Evolutionary conservation across 129 eudicot species (phyloP).

Genomic region (Mikania micrantha): DNA sequence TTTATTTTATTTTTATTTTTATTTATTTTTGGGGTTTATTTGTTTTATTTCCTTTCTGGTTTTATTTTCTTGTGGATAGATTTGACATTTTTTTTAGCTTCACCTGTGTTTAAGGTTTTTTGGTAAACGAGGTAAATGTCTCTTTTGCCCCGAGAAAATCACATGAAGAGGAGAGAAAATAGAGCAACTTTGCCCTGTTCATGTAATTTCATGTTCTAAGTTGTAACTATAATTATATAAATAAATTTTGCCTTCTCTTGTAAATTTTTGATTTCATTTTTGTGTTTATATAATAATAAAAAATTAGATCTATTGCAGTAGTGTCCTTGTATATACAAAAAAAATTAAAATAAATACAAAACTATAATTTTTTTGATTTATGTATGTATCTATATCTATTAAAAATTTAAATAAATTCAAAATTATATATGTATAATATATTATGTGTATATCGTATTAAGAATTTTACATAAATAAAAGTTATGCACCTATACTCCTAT

Average conservation of each 20-base stretch:
- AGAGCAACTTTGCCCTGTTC: slow-evolving; percentile 17
- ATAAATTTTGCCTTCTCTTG: background rate
- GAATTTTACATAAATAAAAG: no score
- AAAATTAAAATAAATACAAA: no score
- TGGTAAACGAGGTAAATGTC: slow-evolving; percentile 37
- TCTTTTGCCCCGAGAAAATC: slow-evolving; percentile 31
- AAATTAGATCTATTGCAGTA: no score
- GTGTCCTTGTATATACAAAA: no score
- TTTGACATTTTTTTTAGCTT: slow-evolving; percentile 29
- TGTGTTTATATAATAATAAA: no score
- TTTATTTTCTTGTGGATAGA: slow-evolving; percentile 32
- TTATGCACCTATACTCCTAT: no score
- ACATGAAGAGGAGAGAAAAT: slow-evolving; percentile 19
- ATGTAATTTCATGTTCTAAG: slow-evolving; percentile 17
- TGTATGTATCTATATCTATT: background rate
- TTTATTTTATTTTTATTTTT: background rate
- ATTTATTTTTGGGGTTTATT: no score
- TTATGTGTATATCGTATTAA: no score
- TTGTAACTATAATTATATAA: slow-evolving; percentile 13
- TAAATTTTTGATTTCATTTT: no score
- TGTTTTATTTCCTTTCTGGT: slow-evolving; percentile 4
- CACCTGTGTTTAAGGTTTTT: slow-evolving; percentile 32
- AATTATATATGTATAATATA: background rate
- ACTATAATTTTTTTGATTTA: background rate
- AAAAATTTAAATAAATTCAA: background rate